Base-by-base conservation (phyloP, 2,329 filamentous ascomycete species). In the Neofusicoccum parvum region DNA sequence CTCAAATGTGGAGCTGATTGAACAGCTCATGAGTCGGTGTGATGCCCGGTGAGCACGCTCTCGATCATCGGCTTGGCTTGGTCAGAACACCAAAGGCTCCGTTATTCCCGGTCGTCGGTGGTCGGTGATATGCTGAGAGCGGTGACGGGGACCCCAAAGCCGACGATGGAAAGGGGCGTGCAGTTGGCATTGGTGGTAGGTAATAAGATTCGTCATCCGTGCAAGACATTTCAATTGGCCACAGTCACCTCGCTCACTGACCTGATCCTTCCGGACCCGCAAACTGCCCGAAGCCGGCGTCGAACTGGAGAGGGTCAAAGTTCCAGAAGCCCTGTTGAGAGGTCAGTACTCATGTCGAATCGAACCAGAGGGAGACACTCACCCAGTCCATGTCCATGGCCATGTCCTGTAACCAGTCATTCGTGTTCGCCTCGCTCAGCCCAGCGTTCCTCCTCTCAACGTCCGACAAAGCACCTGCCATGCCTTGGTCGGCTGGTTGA, bases 381-480 rank as follows among this genome's bases (percentile, higher is more conserved):
- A 76, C 76, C 65, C 76, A 78, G 54, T 78, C 75, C 50, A 78
- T 76, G 34, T 77, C 75, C 37, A 76, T 64, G 15, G 72, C 72
- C 17, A 65, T 67, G n/a, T 70, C 69, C 9, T 68, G 68, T 3
- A 65, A 48, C 75, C 51, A 62, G 12, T 56, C 58, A 46, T 73
- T 75, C 23, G 76, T 72, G 46, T 76, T 76, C 32, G 76, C 68
- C 32, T 77, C 75, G 23, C 76, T 73, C 72, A 73, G 76, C 45
- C 71, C 70, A 5, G 71, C 70, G 10, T 49, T 43, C 17, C 39
- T 27, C 37, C 48, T 48, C 32, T 66, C 66, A 7, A 64, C 68
- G 67, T 45, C 56, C 9, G 23, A 67, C 62, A 54, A 64, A 56
- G 34, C 54, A 39, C 62, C 69, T 46, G n/a, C 66, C 46, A 64